These are phyloP conservation scores for Iris macrosiphon DNA, from an alignment of 106 monocot species.

Conservation along the genomic window DNA sequence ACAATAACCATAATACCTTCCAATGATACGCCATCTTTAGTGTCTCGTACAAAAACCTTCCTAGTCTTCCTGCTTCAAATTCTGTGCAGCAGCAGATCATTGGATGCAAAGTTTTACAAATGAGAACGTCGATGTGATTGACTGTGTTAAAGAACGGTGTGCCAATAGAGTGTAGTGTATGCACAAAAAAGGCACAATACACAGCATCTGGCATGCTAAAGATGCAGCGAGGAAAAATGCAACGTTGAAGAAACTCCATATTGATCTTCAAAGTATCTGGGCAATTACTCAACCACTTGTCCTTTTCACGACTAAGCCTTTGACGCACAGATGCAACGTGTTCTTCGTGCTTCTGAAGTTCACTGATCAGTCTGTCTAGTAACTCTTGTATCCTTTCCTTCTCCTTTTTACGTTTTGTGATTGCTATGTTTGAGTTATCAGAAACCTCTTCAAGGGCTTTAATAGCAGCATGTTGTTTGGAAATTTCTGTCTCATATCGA, in stretches of 20 bases:
- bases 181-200: constrained; percentile 91
- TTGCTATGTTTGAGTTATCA: constrained; percentile 89
- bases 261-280: constrained; percentile 83
- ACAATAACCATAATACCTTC: constrained; percentile 57
- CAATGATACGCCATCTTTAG: constrained; percentile 94
- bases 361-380: constrained; percentile 65
- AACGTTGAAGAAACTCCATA: constrained; percentile 95
- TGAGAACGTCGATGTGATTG: constrained; percentile 90
- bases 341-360: constrained; percentile 83
- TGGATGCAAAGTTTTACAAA: constrained; percentile 89
- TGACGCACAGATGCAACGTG: constrained; percentile 80
- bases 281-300: constrained; percentile 85
- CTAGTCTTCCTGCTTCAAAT: constrained; percentile 93
- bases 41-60: constrained; percentile 88
- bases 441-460: constrained; percentile 90
- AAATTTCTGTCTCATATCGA: constrained; percentile 85
- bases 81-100: constrained; percentile 99
- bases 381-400: constrained; percentile 94
- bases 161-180: constrained; percentile 83
- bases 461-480: constrained; percentile 77
- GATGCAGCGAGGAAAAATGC: constrained; percentile 88
- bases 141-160: constrained; percentile 96
- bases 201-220: constrained; percentile 96
- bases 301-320: constrained; percentile 75
- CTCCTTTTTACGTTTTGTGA: constrained; percentile 93